Conservation (phyloP, 768 basidiomycete species). For the Macrolepiota dolichaula region DNA sequence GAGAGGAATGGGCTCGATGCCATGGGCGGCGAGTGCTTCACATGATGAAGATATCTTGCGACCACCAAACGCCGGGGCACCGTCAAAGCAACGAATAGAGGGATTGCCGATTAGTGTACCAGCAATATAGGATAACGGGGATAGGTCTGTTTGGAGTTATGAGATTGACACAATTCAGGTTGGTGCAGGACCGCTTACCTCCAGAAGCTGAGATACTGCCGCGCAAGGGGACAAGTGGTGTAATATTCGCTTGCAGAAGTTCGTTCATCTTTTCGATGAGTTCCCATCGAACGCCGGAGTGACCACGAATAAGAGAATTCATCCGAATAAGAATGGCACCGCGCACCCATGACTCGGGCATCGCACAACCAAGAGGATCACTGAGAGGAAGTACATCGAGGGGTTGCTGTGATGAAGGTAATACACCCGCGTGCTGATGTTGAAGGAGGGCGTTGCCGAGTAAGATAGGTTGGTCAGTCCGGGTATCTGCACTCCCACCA, state of each 20-base stretch:
- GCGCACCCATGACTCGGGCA: slow-evolving; percentile 88
- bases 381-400: slow-evolving; percentile 61
- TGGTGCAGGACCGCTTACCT: slow-evolving; percentile 35
- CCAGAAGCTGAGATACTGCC: slow-evolving; percentile 84
- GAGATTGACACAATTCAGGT: slow-evolving; percentile 5
- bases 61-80: slow-evolving; percentile 42
- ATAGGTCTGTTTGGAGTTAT: slow-evolving; percentile 48
- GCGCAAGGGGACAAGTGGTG: slow-evolving; percentile 77
- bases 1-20: slow-evolving; percentile 62
- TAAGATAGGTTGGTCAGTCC: slow-evolving; percentile 68
- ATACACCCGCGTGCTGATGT: slow-evolving; percentile 75
- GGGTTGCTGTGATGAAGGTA: slow-evolving; percentile 52
- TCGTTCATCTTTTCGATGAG: slow-evolving; percentile 77
- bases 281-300: slow-evolving; percentile 81
- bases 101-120: slow-evolving; percentile 79
- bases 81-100: slow-evolving; percentile 68
- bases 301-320: slow-evolving; percentile 86
- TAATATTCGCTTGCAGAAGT: slow-evolving; percentile 69
- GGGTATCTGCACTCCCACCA: slow-evolving; percentile 85
- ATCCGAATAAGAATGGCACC: slow-evolving; percentile 84
- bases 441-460: slow-evolving; percentile 84
- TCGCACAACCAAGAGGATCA: slow-evolving; percentile 67
- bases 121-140: slow-evolving; percentile 80
- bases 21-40: slow-evolving; percentile 56
- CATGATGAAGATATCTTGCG: slow-evolving; percentile 51